These are phyloP conservation scores for Botryosphaeria dothidea DNA, from an alignment of 2,329 filamentous ascomycete species.

Conservation along the genomic window DNA sequence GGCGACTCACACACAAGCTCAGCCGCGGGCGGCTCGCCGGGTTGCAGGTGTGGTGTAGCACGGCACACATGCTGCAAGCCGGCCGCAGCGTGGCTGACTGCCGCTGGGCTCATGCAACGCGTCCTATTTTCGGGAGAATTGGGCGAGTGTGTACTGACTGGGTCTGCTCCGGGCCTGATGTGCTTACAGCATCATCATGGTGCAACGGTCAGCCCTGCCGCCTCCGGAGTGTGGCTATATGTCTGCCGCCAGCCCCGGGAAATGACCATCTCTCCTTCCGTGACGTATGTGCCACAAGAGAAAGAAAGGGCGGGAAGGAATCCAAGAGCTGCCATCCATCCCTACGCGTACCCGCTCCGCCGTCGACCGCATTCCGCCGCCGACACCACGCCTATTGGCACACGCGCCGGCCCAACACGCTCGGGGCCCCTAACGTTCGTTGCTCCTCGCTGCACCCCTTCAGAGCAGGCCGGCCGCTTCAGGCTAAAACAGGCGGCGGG, in stretches of 20 bases:
- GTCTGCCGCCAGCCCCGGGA: background rate
- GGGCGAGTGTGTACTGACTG: background rate
- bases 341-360: conserved; percentile 5
- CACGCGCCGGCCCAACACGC: background rate
- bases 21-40: conserved; percentile 9
- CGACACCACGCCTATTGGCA: conserved; percentile 7
- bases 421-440: conserved; percentile 3
- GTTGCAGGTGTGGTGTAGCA: background rate
- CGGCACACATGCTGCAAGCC: background rate
- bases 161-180: conserved; percentile 5
- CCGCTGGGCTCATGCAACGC: background rate
- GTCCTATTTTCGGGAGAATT: background rate
- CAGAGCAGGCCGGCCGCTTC: background rate
- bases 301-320: conserved; percentile 1
- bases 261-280: background rate
- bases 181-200: background rate
- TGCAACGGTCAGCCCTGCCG: conserved; percentile 12
- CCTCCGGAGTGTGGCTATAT: background rate
- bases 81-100: background rate
- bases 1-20: conserved; percentile 1
- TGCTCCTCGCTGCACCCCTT: background rate
- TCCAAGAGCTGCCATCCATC: conserved; percentile 2
- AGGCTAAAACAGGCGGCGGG: conserved; percentile 13
- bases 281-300: background rate
- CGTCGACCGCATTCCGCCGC: conserved; percentile 7